These are phyloP conservation scores for Chalciporus sp. DNA, from an alignment of 1,284 basidiomycete species.

Conservation along the genomic window DNA sequence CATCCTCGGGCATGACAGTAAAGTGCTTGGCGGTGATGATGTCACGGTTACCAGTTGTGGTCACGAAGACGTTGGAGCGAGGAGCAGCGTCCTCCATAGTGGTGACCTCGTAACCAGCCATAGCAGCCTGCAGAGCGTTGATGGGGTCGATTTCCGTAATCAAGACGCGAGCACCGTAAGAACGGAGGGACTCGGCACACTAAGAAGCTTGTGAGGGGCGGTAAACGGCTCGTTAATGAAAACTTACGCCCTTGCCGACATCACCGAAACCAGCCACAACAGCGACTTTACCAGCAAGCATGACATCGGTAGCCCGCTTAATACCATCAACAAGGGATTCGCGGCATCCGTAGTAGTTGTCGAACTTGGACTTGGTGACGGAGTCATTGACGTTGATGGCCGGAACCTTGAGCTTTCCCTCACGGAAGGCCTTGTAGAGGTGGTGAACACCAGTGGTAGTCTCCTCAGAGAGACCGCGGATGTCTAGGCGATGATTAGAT, in stretches of 20 bases:
- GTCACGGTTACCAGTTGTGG: constrained; percentile 98
- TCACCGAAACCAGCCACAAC: constrained; percentile 99
- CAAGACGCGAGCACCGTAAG: constrained; percentile 96
- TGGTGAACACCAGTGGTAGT: constrained; percentile 99
- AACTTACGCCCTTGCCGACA: constrained; percentile 91
- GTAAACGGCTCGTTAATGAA: background rate
- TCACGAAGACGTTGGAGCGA: constrained; percentile 93
- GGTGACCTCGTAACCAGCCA: constrained; percentile 99
- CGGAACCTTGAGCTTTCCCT: constrained; percentile 94
- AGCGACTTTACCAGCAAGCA: constrained; percentile 99
- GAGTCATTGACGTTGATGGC: constrained; percentile 99
- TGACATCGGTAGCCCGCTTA: constrained; percentile 99
- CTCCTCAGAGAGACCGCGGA: constrained; percentile 97
- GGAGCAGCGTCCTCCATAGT: constrained; percentile 97
- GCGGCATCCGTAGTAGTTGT: constrained; percentile 96
- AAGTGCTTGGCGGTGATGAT: constrained; percentile 97
- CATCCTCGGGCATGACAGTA: constrained; percentile 94
- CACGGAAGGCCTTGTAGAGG: constrained; percentile 96
- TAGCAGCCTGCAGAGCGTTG: constrained; percentile 99
- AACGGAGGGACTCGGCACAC: constrained; percentile 97
- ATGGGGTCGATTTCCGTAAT: constrained; percentile 99
- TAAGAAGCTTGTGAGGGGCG: constrained; percentile 35
- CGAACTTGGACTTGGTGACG: constrained; percentile 99
- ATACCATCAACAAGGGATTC: constrained; percentile 99
- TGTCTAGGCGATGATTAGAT: constrained; percentile 47